Conservation (phyloP, 257 asterid species). For the Petunia secreta region DNA sequence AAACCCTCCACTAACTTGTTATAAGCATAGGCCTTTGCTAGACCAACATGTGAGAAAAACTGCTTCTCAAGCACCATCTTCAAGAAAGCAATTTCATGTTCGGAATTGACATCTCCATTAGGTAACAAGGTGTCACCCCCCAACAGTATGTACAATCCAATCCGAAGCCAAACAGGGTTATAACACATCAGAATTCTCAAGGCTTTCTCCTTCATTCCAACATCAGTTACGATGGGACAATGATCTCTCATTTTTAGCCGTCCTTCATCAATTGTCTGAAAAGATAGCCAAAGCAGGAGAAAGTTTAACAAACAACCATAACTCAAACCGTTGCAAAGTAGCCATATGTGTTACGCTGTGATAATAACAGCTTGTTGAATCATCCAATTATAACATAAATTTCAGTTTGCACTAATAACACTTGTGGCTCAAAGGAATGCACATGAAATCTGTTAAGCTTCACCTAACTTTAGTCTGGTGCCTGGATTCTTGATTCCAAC, state of each 20-base stretch:
- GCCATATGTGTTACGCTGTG: background rate
- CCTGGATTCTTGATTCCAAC: background rate
- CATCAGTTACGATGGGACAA: slow-evolving; percentile 95
- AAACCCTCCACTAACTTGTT: slow-evolving; percentile 94
- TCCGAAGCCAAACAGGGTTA: slow-evolving; percentile 84
- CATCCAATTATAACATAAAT: background rate
- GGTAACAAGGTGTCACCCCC: slow-evolving; percentile 91
- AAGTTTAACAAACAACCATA: slow-evolving; percentile 11
- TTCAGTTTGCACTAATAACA: background rate
- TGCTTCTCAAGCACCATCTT: slow-evolving; percentile 85
- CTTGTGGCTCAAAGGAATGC: background rate
- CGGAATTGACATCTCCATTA: slow-evolving; percentile 62
- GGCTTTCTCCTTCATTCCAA: slow-evolving; percentile 89
- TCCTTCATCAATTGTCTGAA: slow-evolving; percentile 89
- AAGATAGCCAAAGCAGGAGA: slow-evolving; percentile 18
- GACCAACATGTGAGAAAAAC: slow-evolving; percentile 71
- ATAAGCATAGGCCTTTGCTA: slow-evolving; percentile 84
- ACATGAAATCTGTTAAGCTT: background rate
- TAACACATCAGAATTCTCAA: slow-evolving; percentile 74
- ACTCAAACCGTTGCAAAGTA: background rate
- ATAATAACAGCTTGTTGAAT: background rate
- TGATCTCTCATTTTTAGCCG: slow-evolving; percentile 81
- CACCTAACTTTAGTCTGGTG: background rate
- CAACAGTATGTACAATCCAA: slow-evolving; percentile 74
- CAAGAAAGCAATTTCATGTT: slow-evolving; percentile 81